phyloP scores from a whole-genome alignment of 306 rosid species.

The Cucumis sativus region DNA sequence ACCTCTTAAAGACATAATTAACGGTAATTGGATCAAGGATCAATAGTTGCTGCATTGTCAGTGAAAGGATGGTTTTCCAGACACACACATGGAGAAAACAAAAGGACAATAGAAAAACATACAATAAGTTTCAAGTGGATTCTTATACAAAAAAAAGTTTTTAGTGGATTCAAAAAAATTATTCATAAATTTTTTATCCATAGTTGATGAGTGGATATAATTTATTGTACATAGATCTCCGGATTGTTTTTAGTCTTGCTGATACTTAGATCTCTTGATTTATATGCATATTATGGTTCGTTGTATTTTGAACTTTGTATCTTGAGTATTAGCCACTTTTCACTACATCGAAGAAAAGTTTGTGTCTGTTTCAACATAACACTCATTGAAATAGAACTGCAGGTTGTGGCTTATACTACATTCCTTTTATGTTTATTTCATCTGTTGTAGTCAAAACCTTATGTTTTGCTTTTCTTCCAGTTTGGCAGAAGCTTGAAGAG shows the following conservation, averaged over 20 bases:
- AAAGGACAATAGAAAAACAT: neutral
- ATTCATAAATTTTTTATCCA: neutral
- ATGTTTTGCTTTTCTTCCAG: slow-evolving; percentile 30
- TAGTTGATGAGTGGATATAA: neutral
- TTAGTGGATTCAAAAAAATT: neutral
- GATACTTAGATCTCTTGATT: too few species aligned
- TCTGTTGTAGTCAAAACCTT: neutral
- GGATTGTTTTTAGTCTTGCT: too few species aligned
- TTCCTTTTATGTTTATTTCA: neutral
- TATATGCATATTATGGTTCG: too few species aligned
- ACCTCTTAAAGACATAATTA: neutral
- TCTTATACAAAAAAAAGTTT: neutral
- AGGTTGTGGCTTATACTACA: neutral
- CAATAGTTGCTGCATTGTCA: neutral
- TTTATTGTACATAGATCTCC: neutral
- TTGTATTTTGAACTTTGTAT: too few species aligned
- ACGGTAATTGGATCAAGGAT: neutral
- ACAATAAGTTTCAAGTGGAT: neutral
- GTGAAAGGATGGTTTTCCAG: neutral
- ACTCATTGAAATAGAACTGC: neutral
- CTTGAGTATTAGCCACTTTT: too few species aligned
- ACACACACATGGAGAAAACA: neutral
- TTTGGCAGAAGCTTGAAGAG: slow-evolving; percentile 94
- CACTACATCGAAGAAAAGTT: too few species aligned
- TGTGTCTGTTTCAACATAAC: neutral